Evolutionary conservation across 257 asterid species (phyloP).

Genomic region (Catharanthus roseus): DNA sequence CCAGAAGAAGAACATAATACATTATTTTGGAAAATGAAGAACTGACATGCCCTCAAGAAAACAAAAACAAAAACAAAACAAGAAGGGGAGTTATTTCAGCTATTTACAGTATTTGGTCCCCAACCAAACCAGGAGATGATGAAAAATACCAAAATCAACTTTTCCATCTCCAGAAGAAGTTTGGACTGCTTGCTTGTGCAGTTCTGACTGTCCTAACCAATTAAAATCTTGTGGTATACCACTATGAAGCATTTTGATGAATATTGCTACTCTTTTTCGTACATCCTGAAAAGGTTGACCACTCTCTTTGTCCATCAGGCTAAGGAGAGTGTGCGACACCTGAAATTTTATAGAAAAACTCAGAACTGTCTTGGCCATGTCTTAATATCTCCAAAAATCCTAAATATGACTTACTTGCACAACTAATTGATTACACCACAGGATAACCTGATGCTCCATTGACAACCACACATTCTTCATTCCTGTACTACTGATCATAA

Average conservation of each 20-base stretch:
- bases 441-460: constrained; percentile 98
- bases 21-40: neutral
- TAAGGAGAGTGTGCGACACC: constrained; percentile 97
- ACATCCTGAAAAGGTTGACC: constrained; percentile 65
- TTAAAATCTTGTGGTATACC: constrained; percentile 70
- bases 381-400: constrained; percentile 13
- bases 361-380: constrained; percentile 19
- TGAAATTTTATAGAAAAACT: constrained; percentile 36
- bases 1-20: neutral
- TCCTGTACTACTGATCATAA: constrained; percentile 78
- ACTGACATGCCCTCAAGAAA: no score
- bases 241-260: constrained; percentile 81
- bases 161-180: constrained; percentile 34
- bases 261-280: constrained; percentile 62
- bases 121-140: constrained; percentile 12
- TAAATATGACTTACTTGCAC: constrained; percentile 61
- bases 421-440: constrained; percentile 81
- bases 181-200: constrained; percentile 27
- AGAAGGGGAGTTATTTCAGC: neutral
- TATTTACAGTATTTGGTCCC: neutral
- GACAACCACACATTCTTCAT: constrained; percentile 93
- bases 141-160: constrained; percentile 49
- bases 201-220: constrained; percentile 42
- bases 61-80: neutral
- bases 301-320: constrained; percentile 68